Evolutionary conservation across 2,329 filamentous ascomycete species (phyloP).

Genomic region (Paracamarosporium sp.): DNA sequence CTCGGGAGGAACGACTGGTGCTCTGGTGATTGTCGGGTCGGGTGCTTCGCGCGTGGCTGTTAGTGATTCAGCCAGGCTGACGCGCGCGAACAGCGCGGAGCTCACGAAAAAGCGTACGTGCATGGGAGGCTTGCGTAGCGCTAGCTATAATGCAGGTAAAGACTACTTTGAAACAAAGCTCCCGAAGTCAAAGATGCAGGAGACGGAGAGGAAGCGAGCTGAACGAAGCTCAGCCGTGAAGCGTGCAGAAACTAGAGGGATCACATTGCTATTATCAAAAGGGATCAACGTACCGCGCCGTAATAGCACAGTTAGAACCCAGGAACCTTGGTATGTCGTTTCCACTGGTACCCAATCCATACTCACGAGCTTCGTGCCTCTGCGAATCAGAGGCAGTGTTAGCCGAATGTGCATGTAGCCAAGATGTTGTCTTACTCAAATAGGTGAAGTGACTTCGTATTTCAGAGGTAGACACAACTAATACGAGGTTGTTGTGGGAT

Average conservation of each 20-base stretch:
- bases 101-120: slow-evolving; percentile 10
- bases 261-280: neutral
- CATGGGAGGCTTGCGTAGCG: slow-evolving; percentile 13
- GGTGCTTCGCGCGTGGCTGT: slow-evolving; percentile 18
- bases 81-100: slow-evolving; percentile 20
- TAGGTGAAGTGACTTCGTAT: slow-evolving; percentile 16
- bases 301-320: neutral
- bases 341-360: neutral
- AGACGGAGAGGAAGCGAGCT: neutral
- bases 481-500: slow-evolving; percentile 28
- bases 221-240: slow-evolving; percentile 7
- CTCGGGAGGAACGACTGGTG: slow-evolving; percentile 24
- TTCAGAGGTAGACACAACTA: slow-evolving; percentile 16
- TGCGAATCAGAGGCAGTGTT: slow-evolving; percentile 17
- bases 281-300: neutral
- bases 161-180: slow-evolving; percentile 1
- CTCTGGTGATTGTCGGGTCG: slow-evolving; percentile 34
- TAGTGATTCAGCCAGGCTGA: slow-evolving; percentile 22
- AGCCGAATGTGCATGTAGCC: slow-evolving; percentile 7
- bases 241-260: slow-evolving; percentile 4
- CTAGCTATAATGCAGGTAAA: neutral
- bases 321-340: neutral
- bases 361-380: neutral
- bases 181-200: neutral
- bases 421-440: slow-evolving; percentile 14